Conservation (phyloP, 2,329 filamentous ascomycete genomes). For the Penicillium sp. region DNA sequence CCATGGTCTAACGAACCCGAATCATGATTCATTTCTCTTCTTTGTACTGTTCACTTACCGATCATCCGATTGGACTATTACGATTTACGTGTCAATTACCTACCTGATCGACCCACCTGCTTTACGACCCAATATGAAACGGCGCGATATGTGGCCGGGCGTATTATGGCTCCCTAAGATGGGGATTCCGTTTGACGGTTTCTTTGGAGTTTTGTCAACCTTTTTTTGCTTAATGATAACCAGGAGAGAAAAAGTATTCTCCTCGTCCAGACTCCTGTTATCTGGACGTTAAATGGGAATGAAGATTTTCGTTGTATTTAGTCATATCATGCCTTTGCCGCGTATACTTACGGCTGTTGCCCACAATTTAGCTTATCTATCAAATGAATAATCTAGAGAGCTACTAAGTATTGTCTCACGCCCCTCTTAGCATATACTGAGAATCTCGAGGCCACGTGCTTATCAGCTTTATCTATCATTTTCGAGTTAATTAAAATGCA, state of each 20-base stretch:
- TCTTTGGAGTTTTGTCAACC: background rate
- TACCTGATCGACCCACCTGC: background rate
- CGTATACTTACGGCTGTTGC: background rate
- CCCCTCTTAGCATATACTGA: too few species aligned
- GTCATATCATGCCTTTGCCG: background rate
- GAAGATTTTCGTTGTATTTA: background rate
- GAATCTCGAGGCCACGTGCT: too few species aligned
- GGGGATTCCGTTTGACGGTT: background rate
- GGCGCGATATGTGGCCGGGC: conserved; percentile 6
- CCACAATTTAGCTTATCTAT: too few species aligned
- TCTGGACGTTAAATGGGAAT: background rate
- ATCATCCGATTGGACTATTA: background rate
- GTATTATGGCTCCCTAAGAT: conserved; percentile 4
- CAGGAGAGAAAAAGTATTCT: background rate
- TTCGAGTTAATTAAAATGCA: too few species aligned
- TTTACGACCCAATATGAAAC: conserved; percentile 3
- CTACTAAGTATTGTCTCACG: too few species aligned
- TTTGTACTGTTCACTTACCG: background rate
- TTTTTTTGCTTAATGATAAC: background rate
- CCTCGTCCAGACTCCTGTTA: background rate
- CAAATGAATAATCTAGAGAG: too few species aligned
- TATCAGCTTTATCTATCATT: too few species aligned
- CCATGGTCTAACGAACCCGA: conserved; percentile 9
- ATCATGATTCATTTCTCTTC: background rate
- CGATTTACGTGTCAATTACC: background rate